These are phyloP conservation scores for Amoebophrya sp. DNA, from an alignment of 169 alveolate genomes.

Conservation along the genomic window DNA sequence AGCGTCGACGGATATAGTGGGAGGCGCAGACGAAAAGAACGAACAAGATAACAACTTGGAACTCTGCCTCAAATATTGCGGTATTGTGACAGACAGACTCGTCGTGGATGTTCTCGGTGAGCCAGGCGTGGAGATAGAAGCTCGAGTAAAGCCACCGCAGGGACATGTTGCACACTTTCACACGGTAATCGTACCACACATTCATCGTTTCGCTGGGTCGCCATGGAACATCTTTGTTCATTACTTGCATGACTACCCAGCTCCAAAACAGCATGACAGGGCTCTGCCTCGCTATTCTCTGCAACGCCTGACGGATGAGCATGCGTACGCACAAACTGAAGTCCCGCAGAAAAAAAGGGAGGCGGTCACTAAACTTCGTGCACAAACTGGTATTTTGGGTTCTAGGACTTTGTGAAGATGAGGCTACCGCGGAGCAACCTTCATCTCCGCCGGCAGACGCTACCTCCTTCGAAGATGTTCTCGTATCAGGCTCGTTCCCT, in stretches of 20 bases:
- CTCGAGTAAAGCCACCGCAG: background rate
- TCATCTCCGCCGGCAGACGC: too few relatives aligned
- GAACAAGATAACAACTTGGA: background rate
- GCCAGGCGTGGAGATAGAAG: background rate
- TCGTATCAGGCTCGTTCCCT: too few relatives aligned
- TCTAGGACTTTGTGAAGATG: too few relatives aligned
- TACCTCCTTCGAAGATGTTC: too few relatives aligned
- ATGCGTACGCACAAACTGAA: too few relatives aligned
- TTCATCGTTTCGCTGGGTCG: background rate
- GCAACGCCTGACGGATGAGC: background rate
- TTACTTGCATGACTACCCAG: background rate
- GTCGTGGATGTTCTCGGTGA: background rate
- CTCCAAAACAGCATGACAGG: background rate
- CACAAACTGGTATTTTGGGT: too few relatives aligned
- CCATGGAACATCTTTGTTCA: background rate
- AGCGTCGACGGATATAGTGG: background rate
- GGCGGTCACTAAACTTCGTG: too few relatives aligned
- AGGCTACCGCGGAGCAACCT: too few relatives aligned
- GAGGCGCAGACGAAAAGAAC: background rate
- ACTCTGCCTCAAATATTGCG: background rate
- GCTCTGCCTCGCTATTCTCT: background rate
- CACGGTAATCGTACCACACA: background rate
- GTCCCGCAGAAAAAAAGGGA: too few relatives aligned
- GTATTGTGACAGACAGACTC: conserved; percentile 15
- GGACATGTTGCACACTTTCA: background rate